phyloP scores from a whole-genome alignment of 768 basidiomycete genomes.

The Leucocoprinus sp. region DNA sequence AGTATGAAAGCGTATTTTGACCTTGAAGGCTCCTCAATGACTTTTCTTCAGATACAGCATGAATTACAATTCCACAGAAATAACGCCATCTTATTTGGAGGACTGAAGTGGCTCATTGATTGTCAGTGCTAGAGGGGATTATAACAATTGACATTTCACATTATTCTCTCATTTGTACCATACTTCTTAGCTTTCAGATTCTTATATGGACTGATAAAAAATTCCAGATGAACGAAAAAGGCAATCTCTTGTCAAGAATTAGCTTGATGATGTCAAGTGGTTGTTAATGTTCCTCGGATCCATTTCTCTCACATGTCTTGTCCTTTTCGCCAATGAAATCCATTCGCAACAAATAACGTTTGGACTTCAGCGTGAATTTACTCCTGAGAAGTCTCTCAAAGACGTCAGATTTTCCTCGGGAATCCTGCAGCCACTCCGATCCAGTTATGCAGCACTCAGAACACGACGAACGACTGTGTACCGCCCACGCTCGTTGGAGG shows the following conservation, averaged over 20 bases:
- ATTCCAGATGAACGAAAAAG: too few relatives aligned
- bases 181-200: too few relatives aligned
- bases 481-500: slow-evolving; percentile 45
- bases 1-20: background rate
- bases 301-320: slow-evolving; percentile 14
- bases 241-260: background rate
- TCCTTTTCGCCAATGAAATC: slow-evolving; percentile 13
- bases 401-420: slow-evolving; percentile 15
- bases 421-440: slow-evolving; percentile 11
- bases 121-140: background rate
- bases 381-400: slow-evolving; percentile 3
- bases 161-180: background rate
- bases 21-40: background rate
- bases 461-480: slow-evolving; percentile 50
- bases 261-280: background rate
- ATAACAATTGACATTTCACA: background rate
- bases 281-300: slow-evolving; percentile 14
- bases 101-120: background rate
- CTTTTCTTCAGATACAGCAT: background rate
- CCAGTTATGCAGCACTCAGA: slow-evolving; percentile 24
- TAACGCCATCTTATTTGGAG: background rate
- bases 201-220: too few relatives aligned
- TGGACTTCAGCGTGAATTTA: slow-evolving; percentile 15
- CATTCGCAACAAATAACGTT: slow-evolving; percentile 16
- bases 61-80: background rate